Evolutionary conservation across 768 basidiomycete species (phyloP).

Genomic region (Suillus decipiens): DNA sequence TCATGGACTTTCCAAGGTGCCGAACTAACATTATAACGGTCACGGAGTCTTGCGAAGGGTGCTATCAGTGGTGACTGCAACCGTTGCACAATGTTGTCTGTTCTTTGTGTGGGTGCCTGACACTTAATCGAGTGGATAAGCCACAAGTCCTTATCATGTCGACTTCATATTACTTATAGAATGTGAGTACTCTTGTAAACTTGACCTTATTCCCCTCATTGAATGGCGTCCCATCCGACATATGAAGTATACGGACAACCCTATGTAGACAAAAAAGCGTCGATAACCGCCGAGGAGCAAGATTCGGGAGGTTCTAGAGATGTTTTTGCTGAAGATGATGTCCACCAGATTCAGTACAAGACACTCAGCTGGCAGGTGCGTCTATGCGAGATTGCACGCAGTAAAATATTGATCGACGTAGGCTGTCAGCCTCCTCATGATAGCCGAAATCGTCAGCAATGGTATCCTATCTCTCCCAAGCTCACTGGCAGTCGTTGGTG

Average conservation of each 20-base stretch:
- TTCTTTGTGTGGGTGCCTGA: background rate
- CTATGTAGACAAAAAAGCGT: conserved; percentile 5
- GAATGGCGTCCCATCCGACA: conserved; percentile 6
- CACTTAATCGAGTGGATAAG: conserved; percentile 1
- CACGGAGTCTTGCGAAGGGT: background rate
- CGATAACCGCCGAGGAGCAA: background rate
- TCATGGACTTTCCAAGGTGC: background rate
- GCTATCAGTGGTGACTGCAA: background rate
- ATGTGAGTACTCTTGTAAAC: background rate
- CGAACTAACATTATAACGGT: background rate
- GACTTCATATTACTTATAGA: background rate
- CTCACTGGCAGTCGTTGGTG: conserved; percentile 53
- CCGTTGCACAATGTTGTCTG: background rate
- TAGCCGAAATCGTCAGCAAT: conserved; percentile 58
- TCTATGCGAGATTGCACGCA: background rate
- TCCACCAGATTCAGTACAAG: conserved; percentile 52
- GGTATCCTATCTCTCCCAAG: conserved; percentile 56
- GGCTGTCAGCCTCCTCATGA: conserved; percentile 55
- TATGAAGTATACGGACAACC: conserved; percentile 7
- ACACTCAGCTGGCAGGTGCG: conserved; percentile 53
- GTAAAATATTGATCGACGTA: conserved; percentile 18
- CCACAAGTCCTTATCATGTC: background rate
- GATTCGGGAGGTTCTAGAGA: conserved; percentile 23
- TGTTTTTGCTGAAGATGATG: conserved; percentile 46
- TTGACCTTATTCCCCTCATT: background rate